phyloP scores from a whole-genome alignment of 2,329 filamentous ascomycete species.

The Colletotrichum filicis region DNA sequence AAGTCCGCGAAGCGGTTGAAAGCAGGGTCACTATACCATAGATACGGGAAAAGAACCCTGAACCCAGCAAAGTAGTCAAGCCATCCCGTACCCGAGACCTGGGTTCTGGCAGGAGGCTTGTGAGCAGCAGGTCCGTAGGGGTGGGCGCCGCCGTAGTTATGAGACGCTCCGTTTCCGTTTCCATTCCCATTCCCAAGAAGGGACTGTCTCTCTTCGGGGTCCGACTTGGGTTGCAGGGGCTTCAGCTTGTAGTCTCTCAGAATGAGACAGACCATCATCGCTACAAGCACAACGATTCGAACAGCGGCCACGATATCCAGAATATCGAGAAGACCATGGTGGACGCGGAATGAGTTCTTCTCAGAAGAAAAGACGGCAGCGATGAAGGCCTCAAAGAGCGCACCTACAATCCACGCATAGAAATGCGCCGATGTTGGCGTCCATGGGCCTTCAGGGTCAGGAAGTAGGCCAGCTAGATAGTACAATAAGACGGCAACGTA shows the following conservation, averaged over 20 bases:
- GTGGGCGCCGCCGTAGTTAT: conserved; percentile 42
- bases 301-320: conserved; percentile 45
- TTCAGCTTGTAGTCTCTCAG: conserved; percentile 46
- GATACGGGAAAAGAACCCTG: conserved; percentile 55
- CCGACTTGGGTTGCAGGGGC: conserved; percentile 40
- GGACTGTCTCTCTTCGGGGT: conserved; percentile 49
- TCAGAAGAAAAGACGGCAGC: conserved; percentile 46
- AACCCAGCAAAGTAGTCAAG: conserved; percentile 59
- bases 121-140: conserved; percentile 3
- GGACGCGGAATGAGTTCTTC: conserved; percentile 42
- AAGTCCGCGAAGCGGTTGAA: not conserved
- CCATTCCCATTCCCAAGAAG: conserved; percentile 53
- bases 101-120: conserved; percentile 38
- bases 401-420: conserved; percentile 49
- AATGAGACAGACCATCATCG: conserved; percentile 47
- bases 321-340: conserved; percentile 42
- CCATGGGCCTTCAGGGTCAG: conserved; percentile 57
- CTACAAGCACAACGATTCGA: conserved; percentile 44
- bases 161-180: conserved; percentile 47
- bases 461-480: conserved; percentile 53
- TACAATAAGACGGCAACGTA: conserved; percentile 54
- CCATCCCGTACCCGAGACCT: conserved; percentile 52
- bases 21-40: conserved; percentile 46
- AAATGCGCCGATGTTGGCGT: conserved; percentile 49
- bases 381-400: conserved; percentile 49